phyloP scores from a whole-genome alignment of 1,139 yeast genomes.

The Lodderomyces pseudojiufengensis region DNA sequence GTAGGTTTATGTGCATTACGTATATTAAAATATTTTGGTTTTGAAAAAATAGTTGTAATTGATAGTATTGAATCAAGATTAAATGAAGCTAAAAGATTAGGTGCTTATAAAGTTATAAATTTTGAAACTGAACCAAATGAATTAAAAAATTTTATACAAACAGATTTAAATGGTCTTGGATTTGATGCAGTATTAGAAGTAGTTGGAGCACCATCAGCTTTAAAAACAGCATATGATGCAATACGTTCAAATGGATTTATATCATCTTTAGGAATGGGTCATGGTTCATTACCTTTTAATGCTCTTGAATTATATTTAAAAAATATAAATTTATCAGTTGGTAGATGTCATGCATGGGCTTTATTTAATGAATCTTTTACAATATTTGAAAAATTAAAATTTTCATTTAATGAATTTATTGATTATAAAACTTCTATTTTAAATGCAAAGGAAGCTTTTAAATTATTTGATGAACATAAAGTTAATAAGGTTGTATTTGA shows the following conservation, averaged over 20 bases:
- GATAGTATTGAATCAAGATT: conserved; percentile 50
- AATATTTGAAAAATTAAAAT: conserved; percentile 43
- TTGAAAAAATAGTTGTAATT: conserved; percentile 45
- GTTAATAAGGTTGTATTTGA: conserved; percentile 56
- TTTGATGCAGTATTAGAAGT: conserved; percentile 59
- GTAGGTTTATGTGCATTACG: conserved; percentile 58
- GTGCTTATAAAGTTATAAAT: conserved; percentile 42
- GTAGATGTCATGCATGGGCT: conserved; percentile 62
- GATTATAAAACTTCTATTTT: conserved; percentile 44
- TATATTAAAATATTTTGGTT: conserved; percentile 45
- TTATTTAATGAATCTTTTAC: conserved; percentile 52
- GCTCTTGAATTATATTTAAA: conserved; percentile 59
- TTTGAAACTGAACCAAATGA: conserved; percentile 32
- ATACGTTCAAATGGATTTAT: conserved; percentile 60
- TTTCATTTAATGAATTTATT: conserved; percentile 45
- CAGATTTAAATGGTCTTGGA: conserved; percentile 36
- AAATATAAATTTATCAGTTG: conserved; percentile 57
- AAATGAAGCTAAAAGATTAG: conserved; percentile 42
- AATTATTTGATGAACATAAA: conserved; percentile 49
- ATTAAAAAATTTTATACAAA: conserved; percentile 21
- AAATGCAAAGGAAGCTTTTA: conserved; percentile 46
- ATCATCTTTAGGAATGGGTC: conserved; percentile 61
- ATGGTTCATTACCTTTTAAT: conserved; percentile 53
- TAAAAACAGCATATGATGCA: conserved; percentile 48
- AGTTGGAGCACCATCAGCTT: conserved; percentile 52